Evolutionary conservation across 2,329 filamentous ascomycete species (phyloP), one percentile per base, ranked within the genome.

Genomic region (Calonectria pauciramosa): DNA sequence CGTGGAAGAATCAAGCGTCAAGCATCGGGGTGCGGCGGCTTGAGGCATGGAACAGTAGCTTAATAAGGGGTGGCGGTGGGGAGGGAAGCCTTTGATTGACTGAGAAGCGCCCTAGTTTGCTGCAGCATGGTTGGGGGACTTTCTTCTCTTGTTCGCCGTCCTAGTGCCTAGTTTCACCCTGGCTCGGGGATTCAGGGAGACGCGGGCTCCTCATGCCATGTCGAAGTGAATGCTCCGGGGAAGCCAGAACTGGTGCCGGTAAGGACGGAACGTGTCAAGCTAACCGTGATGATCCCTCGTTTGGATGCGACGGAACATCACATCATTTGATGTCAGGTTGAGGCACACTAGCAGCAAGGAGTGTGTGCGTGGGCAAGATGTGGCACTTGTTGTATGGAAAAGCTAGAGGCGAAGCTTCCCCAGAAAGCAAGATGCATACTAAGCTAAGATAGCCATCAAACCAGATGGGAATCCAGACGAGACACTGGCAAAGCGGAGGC

Each of bases 321-420:
- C 72, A 74, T 80, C 79, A 80, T 73, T 80, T 80, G 79, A 80
- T 80, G 75, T 77, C 34, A 75, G 72, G 71, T 51, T 70, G 59
- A 63, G 73, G 63, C 70, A 68, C 79, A 77, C 79, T 78, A 80
- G 70, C 20, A 41, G 36, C 26, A 63, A 13, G 23, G 23, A 68
- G 54, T 41, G 36, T 64, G 38, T 60, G 54, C 75, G 74, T 36
- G 68, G 67, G 68, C 52, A 68, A 68, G 70, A 72, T 73, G 74
- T 63, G 75, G 63, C 75, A 73, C 60, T 78, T 28, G 26, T 28
- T 67, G 64, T 67, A 32, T 69, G 67, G 51, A 49, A 63, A 68
- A 68, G 59, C 26, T 23, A 41, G 68, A 11, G 34, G 41, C 30
- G 47, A 52, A 68, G 70, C 70, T 72, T 68, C 64, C 44, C 54